Percentiles rank a stretch among this genome's conserved stretches.
Conservation (phyloP, 164 flowering plant species). For the Saururus chinensis region DNA sequence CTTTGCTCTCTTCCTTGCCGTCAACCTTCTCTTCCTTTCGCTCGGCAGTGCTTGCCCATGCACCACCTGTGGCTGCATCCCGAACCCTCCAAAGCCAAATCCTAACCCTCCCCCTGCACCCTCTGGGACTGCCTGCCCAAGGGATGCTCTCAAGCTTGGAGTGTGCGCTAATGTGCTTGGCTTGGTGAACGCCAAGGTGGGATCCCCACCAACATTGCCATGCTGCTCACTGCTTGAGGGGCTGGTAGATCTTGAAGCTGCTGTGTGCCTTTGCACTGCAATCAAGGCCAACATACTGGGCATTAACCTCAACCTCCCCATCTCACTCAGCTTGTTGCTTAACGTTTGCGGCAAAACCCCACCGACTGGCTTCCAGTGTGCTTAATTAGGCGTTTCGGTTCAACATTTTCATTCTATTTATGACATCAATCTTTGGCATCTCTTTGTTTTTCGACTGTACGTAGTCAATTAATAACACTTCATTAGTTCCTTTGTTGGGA, state of each 20-base stretch:
- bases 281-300: conserved; percentile 47
- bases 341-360: conserved; percentile 36
- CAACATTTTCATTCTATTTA: too few species aligned
- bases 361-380: conserved; percentile 40
- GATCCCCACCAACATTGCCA: conserved; percentile 32
- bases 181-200: conserved; percentile 26
- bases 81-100: conserved; percentile 10
- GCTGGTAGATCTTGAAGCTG: conserved; percentile 54
- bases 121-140: conserved; percentile 27
- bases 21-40: conserved; percentile 43
- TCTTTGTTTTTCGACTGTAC: neutral
- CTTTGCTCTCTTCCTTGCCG: conserved; percentile 30
- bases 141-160: conserved; percentile 42
- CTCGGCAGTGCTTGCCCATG: conserved; percentile 17
- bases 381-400: neutral
- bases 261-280: conserved; percentile 59
- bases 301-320: conserved; percentile 37
- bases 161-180: conserved; percentile 40
- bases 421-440: neutral
- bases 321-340: conserved; percentile 48
- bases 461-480: neutral
- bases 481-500: neutral
- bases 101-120: conserved; percentile 14
- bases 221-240: conserved; percentile 54
- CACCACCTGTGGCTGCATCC: conserved; percentile 2